Conservation (phyloP, 2,329 filamentous ascomycete species). For the Penicillium palitans region DNA sequence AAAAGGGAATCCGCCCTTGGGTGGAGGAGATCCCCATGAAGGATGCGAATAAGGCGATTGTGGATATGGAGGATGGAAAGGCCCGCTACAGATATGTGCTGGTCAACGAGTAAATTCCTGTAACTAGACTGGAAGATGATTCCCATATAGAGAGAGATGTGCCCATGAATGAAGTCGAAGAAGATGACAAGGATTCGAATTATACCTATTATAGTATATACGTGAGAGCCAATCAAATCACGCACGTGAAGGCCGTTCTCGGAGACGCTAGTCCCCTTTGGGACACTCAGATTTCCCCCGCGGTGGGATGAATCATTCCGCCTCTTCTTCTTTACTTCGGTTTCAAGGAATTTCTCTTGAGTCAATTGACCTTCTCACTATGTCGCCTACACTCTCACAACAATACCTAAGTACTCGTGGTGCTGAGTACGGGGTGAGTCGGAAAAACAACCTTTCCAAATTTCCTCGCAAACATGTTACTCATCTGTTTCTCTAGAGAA, state of each 20-base stretch:
- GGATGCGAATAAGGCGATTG: constrained; percentile 46
- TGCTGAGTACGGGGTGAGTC: constrained; percentile 34
- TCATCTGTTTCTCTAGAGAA: constrained; percentile 63
- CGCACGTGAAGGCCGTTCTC: constrained; percentile 33
- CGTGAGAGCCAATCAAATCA: constrained; percentile 1
- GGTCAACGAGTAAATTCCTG: constrained; percentile 38
- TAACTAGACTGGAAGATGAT: not conserved
- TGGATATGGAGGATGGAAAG: constrained; percentile 48
- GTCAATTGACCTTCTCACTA: constrained; percentile 11
- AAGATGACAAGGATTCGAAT: not conserved
- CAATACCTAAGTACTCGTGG: constrained; percentile 37
- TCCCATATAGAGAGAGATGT: not conserved
- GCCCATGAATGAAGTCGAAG: not conserved
- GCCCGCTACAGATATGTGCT: constrained; percentile 50
- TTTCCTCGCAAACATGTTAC: not conserved
- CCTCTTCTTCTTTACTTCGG: constrained; percentile 1
- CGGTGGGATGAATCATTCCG: constrained; percentile 22
- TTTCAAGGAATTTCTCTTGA: constrained; percentile 4
- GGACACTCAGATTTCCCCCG: constrained; percentile 17
- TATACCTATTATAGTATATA: not conserved
- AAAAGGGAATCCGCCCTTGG: constrained; percentile 46
- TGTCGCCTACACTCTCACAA: constrained; percentile 34
- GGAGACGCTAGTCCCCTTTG: constrained; percentile 27
- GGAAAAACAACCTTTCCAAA: constrained; percentile 1
- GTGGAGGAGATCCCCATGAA: constrained; percentile 45